These are phyloP conservation scores for Crithidia expoeki DNA, from an alignment of 208 protist species.

Conservation along the genomic window DNA sequence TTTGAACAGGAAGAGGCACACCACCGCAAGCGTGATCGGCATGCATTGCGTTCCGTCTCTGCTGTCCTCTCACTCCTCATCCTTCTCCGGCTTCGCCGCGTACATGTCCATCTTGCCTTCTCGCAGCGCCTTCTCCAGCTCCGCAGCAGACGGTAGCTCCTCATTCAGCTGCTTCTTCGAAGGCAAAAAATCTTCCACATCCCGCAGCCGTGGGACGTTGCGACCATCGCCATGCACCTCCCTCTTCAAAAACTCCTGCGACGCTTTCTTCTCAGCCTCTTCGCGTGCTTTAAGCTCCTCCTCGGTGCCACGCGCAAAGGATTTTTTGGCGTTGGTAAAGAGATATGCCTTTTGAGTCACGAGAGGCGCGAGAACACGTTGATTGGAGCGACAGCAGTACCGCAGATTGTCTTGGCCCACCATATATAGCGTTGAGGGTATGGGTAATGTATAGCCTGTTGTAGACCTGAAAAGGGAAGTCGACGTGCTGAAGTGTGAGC, in stretches of 20 bases:
- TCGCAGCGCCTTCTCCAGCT: conserved; percentile 47
- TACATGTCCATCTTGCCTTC: conserved; percentile 45
- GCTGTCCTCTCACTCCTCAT: conserved; percentile 22
- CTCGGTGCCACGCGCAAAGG: conserved; percentile 33
- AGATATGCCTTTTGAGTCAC: conserved; percentile 7
- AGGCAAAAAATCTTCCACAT: conserved; percentile 48
- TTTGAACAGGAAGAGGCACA: too few species aligned
- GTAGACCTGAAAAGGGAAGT: too few species aligned
- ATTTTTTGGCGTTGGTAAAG: conserved; percentile 46
- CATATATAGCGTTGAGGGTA: too few species aligned
- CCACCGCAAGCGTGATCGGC: background rate
- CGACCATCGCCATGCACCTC: conserved; percentile 32
- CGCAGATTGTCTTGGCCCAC: too few species aligned
- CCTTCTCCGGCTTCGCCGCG: conserved; percentile 26
- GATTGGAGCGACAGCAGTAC: background rate
- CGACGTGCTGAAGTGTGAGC: too few species aligned
- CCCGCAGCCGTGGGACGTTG: conserved; percentile 25
- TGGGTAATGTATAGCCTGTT: too few species aligned
- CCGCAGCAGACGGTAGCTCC: conserved; percentile 61
- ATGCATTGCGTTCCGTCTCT: background rate
- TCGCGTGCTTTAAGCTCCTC: conserved; percentile 28
- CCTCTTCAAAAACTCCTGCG: conserved; percentile 29
- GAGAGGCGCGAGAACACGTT: background rate
- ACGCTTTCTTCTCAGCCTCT: conserved; percentile 21
- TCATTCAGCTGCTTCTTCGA: conserved; percentile 63